phyloP scores from a whole-genome alignment of 2,329 filamentous ascomycete species.

The Sclerotinia subarctica region DNA sequence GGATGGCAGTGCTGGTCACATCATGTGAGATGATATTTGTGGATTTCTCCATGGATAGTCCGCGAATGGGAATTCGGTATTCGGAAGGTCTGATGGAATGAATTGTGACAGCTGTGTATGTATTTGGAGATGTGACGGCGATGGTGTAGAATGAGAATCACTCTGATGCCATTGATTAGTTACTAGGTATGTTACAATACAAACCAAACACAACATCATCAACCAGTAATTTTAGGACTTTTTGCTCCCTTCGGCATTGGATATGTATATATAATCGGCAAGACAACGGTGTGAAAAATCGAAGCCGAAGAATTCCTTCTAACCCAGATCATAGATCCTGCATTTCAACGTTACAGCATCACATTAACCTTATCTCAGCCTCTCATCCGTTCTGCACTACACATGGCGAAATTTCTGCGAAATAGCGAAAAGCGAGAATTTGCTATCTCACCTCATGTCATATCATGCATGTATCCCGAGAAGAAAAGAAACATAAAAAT shows the following conservation, averaged over 20 bases:
- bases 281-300: neutral
- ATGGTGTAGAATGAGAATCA: neutral
- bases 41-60: neutral
- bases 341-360: neutral
- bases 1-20: neutral
- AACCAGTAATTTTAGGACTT: too few relatives aligned
- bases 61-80: neutral
- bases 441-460: neutral
- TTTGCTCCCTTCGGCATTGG: too few relatives aligned
- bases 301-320: neutral
- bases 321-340: neutral
- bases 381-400: neutral
- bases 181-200: too few relatives aligned
- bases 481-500: neutral
- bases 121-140: neutral
- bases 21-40: neutral
- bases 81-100: neutral
- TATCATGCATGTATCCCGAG: neutral
- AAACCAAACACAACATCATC: too few relatives aligned
- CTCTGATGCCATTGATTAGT: too few relatives aligned
- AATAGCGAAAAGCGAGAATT: neutral
- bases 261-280: too few relatives aligned
- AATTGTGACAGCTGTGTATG: too few relatives aligned
- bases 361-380: neutral
- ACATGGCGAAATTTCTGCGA: neutral